phyloP scores from a whole-genome alignment of 805 yeast genomes.

The Metschnikowia dekortorum region DNA sequence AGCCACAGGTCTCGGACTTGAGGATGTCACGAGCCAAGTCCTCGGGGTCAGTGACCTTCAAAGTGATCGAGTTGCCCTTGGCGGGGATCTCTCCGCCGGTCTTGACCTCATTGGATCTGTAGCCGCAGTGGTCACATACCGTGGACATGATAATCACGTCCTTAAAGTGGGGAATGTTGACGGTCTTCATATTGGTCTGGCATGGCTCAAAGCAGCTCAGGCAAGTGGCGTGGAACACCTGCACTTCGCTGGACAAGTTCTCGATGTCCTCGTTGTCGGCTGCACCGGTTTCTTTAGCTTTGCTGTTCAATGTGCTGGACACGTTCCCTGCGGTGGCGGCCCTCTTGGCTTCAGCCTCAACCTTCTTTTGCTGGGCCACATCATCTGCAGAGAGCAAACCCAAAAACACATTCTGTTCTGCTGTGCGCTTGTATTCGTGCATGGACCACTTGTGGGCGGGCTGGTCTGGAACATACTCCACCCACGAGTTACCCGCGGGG shows the following conservation, averaged over 20 bases:
- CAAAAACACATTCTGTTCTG: slow-evolving; percentile 79
- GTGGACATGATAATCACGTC: slow-evolving; percentile 97
- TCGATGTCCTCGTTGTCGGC: slow-evolving; percentile 74
- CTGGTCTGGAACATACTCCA: slow-evolving; percentile 83
- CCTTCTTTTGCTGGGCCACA: slow-evolving; percentile 43
- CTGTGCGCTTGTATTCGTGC: slow-evolving; percentile 74
- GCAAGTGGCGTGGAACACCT: slow-evolving; percentile 87
- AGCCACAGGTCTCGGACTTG: slow-evolving; percentile 89
- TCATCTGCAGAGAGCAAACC: slow-evolving; percentile 75
- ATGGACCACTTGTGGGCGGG: slow-evolving; percentile 87
- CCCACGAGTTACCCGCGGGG: slow-evolving; percentile 97
- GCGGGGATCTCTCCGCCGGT: slow-evolving; percentile 96
- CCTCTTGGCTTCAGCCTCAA: slow-evolving; percentile 47
- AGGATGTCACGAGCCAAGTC: slow-evolving; percentile 92
- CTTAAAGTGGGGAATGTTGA: slow-evolving; percentile 95
- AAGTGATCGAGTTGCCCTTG: slow-evolving; percentile 68
- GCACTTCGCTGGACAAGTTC: slow-evolving; percentile 85
- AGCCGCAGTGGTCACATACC: slow-evolving; percentile 87
- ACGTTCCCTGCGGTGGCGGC: slow-evolving; percentile 36
- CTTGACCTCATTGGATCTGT: slow-evolving; percentile 94
- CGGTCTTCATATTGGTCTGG: slow-evolving; percentile 94
- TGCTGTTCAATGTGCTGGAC: slow-evolving; percentile 18
- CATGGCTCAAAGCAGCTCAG: slow-evolving; percentile 81
- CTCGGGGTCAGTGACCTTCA: slow-evolving; percentile 80
- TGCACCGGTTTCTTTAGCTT: slow-evolving; percentile 16